These are phyloP conservation scores for Leccinum imitatum DNA, from an alignment of 768 basidiomycete genomes.

Conservation along the genomic window DNA sequence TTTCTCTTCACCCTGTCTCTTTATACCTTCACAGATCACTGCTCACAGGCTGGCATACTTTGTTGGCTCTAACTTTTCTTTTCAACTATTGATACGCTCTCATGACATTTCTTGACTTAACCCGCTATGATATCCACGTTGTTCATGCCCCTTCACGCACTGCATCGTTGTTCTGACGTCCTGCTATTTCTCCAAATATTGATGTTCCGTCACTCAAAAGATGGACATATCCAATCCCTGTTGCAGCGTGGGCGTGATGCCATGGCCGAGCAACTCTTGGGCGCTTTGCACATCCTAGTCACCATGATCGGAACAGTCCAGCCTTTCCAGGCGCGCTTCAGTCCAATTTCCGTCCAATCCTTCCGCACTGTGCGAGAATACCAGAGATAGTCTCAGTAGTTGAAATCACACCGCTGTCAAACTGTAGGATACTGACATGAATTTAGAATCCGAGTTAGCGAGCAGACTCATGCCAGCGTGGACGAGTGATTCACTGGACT, in stretches of 20 bases:
- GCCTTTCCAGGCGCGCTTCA: not conserved
- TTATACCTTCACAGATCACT: constrained; percentile 9
- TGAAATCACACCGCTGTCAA: not conserved
- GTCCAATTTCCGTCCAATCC: not conserved
- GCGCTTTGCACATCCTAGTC: constrained; percentile 67
- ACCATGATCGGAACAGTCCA: constrained; percentile 72
- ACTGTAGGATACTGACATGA: not conserved
- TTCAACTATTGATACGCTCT: constrained; percentile 27
- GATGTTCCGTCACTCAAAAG: constrained; percentile 25
- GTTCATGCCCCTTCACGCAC: constrained; percentile 37
- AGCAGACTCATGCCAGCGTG: too few species aligned
- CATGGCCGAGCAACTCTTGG: constrained; percentile 61
- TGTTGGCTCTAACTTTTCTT: constrained; percentile 18
- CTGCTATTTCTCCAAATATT: constrained; percentile 49
- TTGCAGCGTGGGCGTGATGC: constrained; percentile 46
- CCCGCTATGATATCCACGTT: constrained; percentile 38
- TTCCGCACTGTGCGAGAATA: not conserved
- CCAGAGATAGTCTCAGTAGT: not conserved
- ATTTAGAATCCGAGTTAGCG: not conserved
- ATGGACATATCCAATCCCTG: constrained; percentile 1
- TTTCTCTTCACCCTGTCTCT: constrained; percentile 14
- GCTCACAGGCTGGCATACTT: constrained; percentile 9
- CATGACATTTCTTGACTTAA: constrained; percentile 38
- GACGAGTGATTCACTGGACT: not conserved
- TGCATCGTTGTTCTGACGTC: constrained; percentile 24